Evolutionary conservation across 2,329 filamentous ascomycete genomes (phyloP).

Genomic region (Colletotrichum salicis): DNA sequence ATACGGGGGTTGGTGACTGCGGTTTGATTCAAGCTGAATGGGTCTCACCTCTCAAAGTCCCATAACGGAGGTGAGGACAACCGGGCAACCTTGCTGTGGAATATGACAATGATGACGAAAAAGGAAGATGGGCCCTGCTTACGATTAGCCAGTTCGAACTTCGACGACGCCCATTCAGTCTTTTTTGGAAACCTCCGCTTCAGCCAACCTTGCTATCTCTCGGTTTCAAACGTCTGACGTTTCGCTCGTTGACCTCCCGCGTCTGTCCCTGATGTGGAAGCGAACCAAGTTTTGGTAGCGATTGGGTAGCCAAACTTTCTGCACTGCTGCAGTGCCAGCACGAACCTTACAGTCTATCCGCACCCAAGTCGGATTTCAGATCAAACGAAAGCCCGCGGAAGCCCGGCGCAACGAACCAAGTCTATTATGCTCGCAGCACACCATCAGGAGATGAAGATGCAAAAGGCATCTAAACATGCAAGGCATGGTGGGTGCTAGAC

Average conservation of each 20-base stretch:
- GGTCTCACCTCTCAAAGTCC: not conserved
- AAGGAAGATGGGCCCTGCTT: not conserved
- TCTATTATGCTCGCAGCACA: not conserved
- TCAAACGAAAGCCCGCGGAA: slow-evolving; percentile 21
- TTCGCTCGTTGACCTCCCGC: slow-evolving; percentile 19
- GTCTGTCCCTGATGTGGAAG: slow-evolving; percentile 1
- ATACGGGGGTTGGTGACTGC: not conserved
- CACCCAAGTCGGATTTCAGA: slow-evolving; percentile 4
- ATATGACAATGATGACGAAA: not conserved
- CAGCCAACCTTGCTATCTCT: slow-evolving; percentile 2
- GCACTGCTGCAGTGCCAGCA: not conserved
- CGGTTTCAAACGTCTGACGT: slow-evolving; percentile 34
- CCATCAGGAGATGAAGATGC: not conserved
- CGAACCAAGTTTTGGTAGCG: not conserved
- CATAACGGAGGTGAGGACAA: not conserved
- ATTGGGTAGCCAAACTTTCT: not conserved
- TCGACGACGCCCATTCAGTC: not conserved
- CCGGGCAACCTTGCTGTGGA: not conserved
- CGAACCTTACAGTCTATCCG: slow-evolving; percentile 3
- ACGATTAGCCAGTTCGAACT: not conserved
- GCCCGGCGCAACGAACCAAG: not conserved
- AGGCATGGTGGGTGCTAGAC: not conserved
- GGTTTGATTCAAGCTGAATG: not conserved
- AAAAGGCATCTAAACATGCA: not conserved
- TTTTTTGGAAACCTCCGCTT: not conserved